Conservation (phyloP, 768 basidiomycete species). For the Mycena capillaripes region DNA sequence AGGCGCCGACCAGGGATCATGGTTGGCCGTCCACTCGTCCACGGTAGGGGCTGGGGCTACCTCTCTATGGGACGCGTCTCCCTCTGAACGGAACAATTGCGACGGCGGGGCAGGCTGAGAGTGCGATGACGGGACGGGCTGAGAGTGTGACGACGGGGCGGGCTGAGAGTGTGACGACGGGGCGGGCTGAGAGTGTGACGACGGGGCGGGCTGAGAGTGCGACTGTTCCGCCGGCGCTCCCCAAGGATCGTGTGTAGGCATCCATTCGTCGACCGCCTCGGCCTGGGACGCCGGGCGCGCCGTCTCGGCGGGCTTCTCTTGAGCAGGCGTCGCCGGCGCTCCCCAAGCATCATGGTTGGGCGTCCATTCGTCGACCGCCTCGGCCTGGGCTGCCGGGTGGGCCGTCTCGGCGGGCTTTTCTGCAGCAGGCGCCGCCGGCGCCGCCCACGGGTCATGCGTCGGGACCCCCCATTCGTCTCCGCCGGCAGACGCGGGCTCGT, state of each 20-base stretch:
- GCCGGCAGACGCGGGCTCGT: slow-evolving; percentile 10
- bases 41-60: background rate
- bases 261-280: slow-evolving; percentile 17
- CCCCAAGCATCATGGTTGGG: slow-evolving; percentile 1
- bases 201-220: background rate
- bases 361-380: slow-evolving; percentile 15
- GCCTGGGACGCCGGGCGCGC: background rate
- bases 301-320: background rate
- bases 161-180: background rate
- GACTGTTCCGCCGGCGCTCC: background rate
- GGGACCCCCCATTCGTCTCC: slow-evolving; percentile 16
- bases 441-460: slow-evolving; percentile 13
- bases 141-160: background rate
- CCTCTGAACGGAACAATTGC: slow-evolving; percentile 7
- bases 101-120: background rate
- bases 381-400: background rate
- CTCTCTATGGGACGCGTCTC: background rate
- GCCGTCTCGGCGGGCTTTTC: background rate
- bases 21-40: slow-evolving; percentile 27
- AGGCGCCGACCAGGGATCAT: slow-evolving; percentile 31
- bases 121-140: background rate
- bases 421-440: background rate
- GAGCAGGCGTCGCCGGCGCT: background rate
- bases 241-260: slow-evolving; percentile 29
- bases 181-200: background rate